Percentiles rank a stretch among this genome's conserved stretches.
These are phyloP conservation scores for Salix dunnii DNA, from an alignment of 345 rosid species.

Conservation along the genomic window DNA sequence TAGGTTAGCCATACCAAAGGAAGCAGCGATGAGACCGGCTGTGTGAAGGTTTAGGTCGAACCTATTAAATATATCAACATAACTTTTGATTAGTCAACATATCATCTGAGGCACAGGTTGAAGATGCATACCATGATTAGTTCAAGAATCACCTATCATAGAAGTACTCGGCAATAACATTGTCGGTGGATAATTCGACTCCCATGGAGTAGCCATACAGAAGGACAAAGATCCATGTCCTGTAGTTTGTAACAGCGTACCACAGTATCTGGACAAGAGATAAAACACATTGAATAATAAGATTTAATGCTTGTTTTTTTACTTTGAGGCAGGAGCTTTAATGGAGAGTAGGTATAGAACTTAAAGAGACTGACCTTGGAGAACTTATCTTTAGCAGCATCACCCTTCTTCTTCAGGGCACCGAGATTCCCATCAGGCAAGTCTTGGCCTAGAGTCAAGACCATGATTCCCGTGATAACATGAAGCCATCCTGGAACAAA, in stretches of 20 bases:
- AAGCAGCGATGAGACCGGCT: constrained; percentile 72
- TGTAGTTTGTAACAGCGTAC: constrained; percentile 77
- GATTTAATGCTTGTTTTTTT: neutral
- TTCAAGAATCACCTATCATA: constrained; percentile 48
- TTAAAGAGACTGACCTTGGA: constrained; percentile 49
- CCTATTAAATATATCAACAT: constrained; percentile 23
- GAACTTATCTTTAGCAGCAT: constrained; percentile 68
- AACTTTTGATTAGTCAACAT: neutral
- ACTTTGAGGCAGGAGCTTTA: too few relatives aligned
- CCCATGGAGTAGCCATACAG: constrained; percentile 91
- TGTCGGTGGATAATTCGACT: constrained; percentile 73
- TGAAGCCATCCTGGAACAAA: constrained; percentile 72
- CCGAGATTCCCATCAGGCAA: constrained; percentile 84
- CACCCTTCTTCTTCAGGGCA: constrained; percentile 66
- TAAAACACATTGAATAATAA: too few relatives aligned
- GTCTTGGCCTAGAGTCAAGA: constrained; percentile 80
- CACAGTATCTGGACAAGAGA: constrained; percentile 54
- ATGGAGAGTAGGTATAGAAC: too few relatives aligned
- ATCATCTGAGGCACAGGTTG: neutral
- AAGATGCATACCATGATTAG: neutral
- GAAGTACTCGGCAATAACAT: constrained; percentile 80
- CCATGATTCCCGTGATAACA: constrained; percentile 66
- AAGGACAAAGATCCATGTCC: constrained; percentile 87
- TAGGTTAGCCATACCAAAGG: constrained; percentile 79
- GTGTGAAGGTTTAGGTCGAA: constrained; percentile 67